A percentile compares a stretch with the other conserved stretches of the same genome.
Evolutionary conservation across 2,329 filamentous ascomycete genomes (phyloP).

Genomic region (Scleromitrula shiraiana): DNA sequence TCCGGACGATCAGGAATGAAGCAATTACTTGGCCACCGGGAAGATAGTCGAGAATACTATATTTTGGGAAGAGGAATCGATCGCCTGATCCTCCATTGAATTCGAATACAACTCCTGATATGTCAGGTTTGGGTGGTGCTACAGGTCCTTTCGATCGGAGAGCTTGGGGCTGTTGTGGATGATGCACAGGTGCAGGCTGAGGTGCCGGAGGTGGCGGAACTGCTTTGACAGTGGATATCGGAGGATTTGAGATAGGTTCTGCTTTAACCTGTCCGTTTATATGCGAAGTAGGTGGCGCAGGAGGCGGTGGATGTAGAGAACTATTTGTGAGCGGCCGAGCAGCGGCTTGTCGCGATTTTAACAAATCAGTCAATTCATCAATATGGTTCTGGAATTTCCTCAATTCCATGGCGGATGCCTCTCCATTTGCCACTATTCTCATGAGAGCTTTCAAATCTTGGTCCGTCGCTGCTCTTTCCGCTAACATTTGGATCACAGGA

Average conservation of each 20-base stretch:
- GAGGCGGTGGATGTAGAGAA: conserved; percentile 15
- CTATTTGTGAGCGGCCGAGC: conserved; percentile 16
- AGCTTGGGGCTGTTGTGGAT: conserved; percentile 40
- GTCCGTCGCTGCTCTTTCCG: conserved; percentile 67
- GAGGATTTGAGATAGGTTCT: conserved; percentile 12
- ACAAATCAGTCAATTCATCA: conserved; percentile 62
- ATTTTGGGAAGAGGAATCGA: conserved; percentile 70
- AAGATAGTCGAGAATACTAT: conserved; percentile 66
- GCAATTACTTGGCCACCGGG: conserved; percentile 55
- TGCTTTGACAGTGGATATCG: conserved; percentile 17
- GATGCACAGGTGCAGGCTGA: conserved; percentile 11
- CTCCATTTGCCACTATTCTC: conserved; percentile 72
- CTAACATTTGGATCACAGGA: conserved; percentile 73
- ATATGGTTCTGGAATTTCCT: conserved; percentile 74
- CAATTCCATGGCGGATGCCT: conserved; percentile 63
- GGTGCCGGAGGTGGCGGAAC: conserved; percentile 14
- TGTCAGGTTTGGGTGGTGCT: conserved; percentile 47
- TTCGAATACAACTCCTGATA: conserved; percentile 61
- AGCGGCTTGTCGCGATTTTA: conserved; percentile 53
- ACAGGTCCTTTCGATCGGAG: conserved; percentile 53
- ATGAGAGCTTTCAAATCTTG: conserved; percentile 67
- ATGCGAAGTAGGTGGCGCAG: conserved; percentile 7
- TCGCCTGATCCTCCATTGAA: conserved; percentile 62
- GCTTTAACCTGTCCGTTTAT: conserved; percentile 13
- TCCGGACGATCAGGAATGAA: conserved; percentile 70